Conservation (phyloP, 371 early-diverging fungal species). For the Gilbertella persicaria region DNA sequence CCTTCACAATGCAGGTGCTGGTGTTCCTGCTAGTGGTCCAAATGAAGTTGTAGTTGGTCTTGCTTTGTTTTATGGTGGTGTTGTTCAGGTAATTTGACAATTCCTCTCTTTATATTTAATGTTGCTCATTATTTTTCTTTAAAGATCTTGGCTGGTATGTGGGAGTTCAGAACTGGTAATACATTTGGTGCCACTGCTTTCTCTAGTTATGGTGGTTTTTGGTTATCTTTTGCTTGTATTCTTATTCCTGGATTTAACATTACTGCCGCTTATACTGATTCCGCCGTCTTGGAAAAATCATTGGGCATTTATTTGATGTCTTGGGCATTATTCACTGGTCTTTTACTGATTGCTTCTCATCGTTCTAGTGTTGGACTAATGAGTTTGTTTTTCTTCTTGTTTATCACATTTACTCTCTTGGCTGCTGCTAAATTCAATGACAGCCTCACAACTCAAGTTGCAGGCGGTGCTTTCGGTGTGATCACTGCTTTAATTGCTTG, state of each 20-base stretch:
- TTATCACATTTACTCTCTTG: constrained; percentile 66
- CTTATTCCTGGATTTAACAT: constrained; percentile 61
- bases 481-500: constrained; percentile 71
- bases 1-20: constrained; percentile 66
- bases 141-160: constrained; percentile 80
- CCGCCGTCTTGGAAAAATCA: constrained; percentile 51
- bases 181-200: constrained; percentile 87
- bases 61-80: constrained; percentile 75
- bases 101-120: neutral
- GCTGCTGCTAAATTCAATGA: constrained; percentile 48
- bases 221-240: constrained; percentile 72
- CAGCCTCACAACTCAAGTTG: constrained; percentile 36
- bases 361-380: constrained; percentile 64
- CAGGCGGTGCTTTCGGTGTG: constrained; percentile 71
- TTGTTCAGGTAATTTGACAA: constrained; percentile 54
- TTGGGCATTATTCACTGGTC: constrained; percentile 70
- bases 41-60: constrained; percentile 59
- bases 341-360: constrained; percentile 69
- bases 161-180: constrained; percentile 77
- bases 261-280: constrained; percentile 43
- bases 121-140: constrained; percentile 1
- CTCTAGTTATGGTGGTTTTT: constrained; percentile 78
- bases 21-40: constrained; percentile 55
- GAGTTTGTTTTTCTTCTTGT: constrained; percentile 63
- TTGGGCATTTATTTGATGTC: constrained; percentile 68